phyloP scores from a whole-genome alignment of 768 basidiomycete species.

The Boletus reticulatus region DNA sequence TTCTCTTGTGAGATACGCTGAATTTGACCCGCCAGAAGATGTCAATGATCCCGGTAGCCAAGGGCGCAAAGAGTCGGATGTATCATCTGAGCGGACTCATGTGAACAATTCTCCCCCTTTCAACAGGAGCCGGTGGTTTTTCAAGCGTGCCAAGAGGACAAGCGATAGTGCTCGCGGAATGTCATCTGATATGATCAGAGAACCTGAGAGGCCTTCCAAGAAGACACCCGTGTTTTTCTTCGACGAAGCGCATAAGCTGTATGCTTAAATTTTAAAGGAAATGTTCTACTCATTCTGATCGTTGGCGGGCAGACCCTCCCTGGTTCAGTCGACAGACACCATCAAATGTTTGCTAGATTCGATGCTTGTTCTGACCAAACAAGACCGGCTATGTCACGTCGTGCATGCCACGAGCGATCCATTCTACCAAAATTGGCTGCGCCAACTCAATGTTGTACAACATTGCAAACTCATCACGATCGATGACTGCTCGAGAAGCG shows the following conservation, averaged over 20 bases:
- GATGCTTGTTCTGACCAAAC: constrained; percentile 84
- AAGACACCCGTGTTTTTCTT: constrained; percentile 80
- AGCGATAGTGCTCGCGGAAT: constrained; percentile 31
- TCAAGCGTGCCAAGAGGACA: constrained; percentile 25
- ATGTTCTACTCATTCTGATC: neutral
- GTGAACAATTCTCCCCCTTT: constrained; percentile 34
- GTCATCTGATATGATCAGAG: constrained; percentile 31
- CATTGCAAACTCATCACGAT: constrained; percentile 85
- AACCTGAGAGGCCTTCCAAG: constrained; percentile 45
- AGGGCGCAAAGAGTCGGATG: constrained; percentile 28
- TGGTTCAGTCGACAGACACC: constrained; percentile 74
- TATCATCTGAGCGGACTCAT: constrained; percentile 43
- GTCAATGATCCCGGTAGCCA: constrained; percentile 20
- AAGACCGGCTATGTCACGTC: constrained; percentile 81
- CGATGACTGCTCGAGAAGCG: constrained; percentile 73
- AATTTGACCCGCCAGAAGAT: constrained; percentile 51
- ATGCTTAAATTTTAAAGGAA: constrained; percentile 19
- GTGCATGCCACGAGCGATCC: constrained; percentile 82
- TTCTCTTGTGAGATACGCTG: constrained; percentile 70
- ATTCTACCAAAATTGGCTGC: constrained; percentile 81
- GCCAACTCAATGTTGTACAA: constrained; percentile 77
- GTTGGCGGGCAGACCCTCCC: constrained; percentile 50
- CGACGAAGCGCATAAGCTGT: constrained; percentile 86
- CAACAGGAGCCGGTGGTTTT: constrained; percentile 28
- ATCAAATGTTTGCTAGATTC: constrained; percentile 86